Evolutionary conservation across 2,329 filamentous ascomycete species (phyloP), one percentile per base, ranked within the genome.

Genomic region (Aspergillus latus): DNA sequence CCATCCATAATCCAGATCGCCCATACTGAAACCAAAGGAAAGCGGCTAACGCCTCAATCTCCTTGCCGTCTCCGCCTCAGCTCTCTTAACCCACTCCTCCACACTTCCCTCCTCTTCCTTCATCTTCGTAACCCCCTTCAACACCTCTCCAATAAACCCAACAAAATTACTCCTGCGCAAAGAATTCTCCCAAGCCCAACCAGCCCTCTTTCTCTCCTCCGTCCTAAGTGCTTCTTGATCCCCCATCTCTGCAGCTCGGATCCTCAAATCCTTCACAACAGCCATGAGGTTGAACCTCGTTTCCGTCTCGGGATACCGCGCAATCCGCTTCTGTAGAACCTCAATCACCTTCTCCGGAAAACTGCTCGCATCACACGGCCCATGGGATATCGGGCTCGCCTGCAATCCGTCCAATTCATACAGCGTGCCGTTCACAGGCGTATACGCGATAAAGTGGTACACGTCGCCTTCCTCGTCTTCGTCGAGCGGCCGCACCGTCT

Each of bases 361-460:
- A 34, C 87, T 80, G 2, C 84, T 82, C n/a, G 77, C 68, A 0
- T 80, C 78, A 73, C 92, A 95, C 3, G 82, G 62, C 29, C 93
- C 94, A 75, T 99, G 94, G 49, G 85, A 86, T 66, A 99, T 97
- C 54, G 94, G 94, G 56, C 90, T 89, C 3, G 92, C 91, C 76
- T 97, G 93, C 62, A 99, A 80, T 15, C 94, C 94, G 74, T 99
- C 94, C 51, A 99, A 83, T 77, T 99, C 94, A 80, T 97, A 99
- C 53, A 99, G 82, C 4, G 79, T 85, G 62, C 87, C 88, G 69
- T 88, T 84, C 64, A 96, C 82, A 52, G 87, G 84, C 7, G 91
- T 92, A 76, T 99, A 99, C 32, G 92, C 94, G 67, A 99, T 92
- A 75, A 99, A 99, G 78, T 99, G 94, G 77, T 95, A 99, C 29